phyloP scores from a whole-genome alignment of 2,329 filamentous ascomycete species.

The Meredithiella fracta region DNA sequence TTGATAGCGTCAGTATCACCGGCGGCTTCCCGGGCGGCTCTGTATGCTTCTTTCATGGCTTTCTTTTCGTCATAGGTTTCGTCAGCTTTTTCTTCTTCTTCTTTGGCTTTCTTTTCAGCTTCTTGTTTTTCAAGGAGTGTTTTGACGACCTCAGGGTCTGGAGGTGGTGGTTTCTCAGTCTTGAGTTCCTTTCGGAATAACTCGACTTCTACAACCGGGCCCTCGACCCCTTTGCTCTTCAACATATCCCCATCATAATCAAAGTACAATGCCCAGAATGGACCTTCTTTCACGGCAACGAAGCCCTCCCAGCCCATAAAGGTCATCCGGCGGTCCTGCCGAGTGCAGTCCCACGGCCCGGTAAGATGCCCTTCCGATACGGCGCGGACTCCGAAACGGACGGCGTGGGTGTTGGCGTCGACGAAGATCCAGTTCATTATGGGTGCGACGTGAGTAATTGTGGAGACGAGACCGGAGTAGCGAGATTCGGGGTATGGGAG shows the following conservation, averaged over 20 bases:
- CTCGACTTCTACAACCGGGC: conserved; percentile 39
- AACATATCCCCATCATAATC: conserved; percentile 31
- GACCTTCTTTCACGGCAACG: conserved; percentile 28
- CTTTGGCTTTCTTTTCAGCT: background rate
- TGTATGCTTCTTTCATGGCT: background rate
- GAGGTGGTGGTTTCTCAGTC: conserved; percentile 10
- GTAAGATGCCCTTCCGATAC: conserved; percentile 28
- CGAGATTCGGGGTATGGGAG: conserved; percentile 38
- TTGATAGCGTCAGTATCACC: background rate
- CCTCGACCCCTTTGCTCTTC: conserved; percentile 27
- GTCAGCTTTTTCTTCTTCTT: background rate
- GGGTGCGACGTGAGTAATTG: conserved; percentile 32
- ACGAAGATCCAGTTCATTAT: conserved; percentile 36
- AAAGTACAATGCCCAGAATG: conserved; percentile 32
- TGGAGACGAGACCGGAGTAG: conserved; percentile 31
- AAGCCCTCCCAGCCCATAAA: conserved; percentile 35
- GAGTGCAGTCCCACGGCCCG: conserved; percentile 35
- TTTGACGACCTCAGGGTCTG: conserved; percentile 7
- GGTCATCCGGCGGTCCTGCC: conserved; percentile 34
- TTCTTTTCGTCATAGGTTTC: background rate
- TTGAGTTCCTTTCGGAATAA: conserved; percentile 30
- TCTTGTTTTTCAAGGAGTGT: conserved; percentile 8
- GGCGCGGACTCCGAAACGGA: conserved; percentile 30
- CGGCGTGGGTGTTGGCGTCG: conserved; percentile 28
- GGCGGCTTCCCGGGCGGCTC: background rate